Percentiles rank a stretch among this genome's conserved stretches.
phyloP scores from a whole-genome alignment of 192 early-diverging fungal genomes.

The Coemansia sp. region DNA sequence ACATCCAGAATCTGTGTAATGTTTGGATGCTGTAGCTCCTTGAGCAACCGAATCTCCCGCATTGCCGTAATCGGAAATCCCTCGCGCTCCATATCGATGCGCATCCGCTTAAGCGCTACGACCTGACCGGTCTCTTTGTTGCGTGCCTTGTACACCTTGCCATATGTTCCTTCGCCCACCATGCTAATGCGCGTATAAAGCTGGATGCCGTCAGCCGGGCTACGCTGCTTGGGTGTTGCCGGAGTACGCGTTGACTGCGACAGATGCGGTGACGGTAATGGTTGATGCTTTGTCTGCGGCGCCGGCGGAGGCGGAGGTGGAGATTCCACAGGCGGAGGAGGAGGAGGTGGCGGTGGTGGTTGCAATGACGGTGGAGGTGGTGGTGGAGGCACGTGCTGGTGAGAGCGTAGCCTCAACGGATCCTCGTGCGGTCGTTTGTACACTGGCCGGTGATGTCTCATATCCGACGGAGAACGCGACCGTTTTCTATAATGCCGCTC shows the following conservation, averaged over 20 bases:
- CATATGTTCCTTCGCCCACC: constrained; percentile 84
- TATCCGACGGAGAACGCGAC: constrained; percentile 9
- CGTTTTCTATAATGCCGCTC: constrained; percentile 6
- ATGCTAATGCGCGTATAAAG: constrained; percentile 71
- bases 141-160: constrained; percentile 81
- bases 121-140: constrained; percentile 67
- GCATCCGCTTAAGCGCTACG: constrained; percentile 80
- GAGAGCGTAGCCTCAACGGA: not conserved
- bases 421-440: constrained; percentile 9
- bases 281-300: constrained; percentile 1
- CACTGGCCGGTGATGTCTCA: not conserved
- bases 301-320: constrained; percentile 15
- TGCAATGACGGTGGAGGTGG: constrained; percentile 24
- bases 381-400: constrained; percentile 7
- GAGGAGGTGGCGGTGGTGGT: constrained; percentile 12
- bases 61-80: constrained; percentile 87
- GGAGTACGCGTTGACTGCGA: constrained; percentile 38
- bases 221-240: constrained; percentile 43
- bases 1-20: constrained; percentile 75
- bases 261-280: constrained; percentile 1
- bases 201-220: constrained; percentile 54
- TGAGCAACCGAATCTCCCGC: constrained; percentile 79
- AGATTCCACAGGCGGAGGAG: constrained; percentile 4
- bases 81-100: constrained; percentile 77
- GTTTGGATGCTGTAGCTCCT: constrained; percentile 66